These are phyloP conservation scores for Pseudopyricularia cyperi DNA, from an alignment of 2,329 filamentous ascomycete genomes.

Conservation along the genomic window DNA sequence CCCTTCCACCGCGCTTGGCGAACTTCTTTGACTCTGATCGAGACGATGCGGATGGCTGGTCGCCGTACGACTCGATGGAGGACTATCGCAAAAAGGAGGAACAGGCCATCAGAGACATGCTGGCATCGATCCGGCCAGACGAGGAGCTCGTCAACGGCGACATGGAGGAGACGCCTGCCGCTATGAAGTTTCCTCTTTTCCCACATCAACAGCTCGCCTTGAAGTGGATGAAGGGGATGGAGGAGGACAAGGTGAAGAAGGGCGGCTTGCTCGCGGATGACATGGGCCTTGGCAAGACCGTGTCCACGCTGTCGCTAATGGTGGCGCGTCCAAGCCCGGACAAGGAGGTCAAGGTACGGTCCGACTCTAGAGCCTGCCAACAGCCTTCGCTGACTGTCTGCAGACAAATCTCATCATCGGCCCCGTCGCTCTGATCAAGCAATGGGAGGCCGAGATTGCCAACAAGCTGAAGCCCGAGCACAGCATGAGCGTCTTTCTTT, in stretches of 20 bases:
- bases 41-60: conserved; percentile 12
- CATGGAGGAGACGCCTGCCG: conserved; percentile 55
- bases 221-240: conserved; percentile 64
- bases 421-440: conserved; percentile 65
- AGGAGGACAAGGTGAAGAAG: conserved; percentile 54
- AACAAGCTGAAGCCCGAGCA: conserved; percentile 50
- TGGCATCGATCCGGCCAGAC: conserved; percentile 64
- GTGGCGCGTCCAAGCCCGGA: conserved; percentile 50
- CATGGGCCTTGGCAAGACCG: conserved; percentile 77
- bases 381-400: no score
- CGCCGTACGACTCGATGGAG: neutral
- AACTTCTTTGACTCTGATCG: conserved; percentile 20
- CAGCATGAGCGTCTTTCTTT: conserved; percentile 51
- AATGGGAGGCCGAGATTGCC: conserved; percentile 73
- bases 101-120: conserved; percentile 50
- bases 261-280: conserved; percentile 69
- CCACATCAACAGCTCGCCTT: conserved; percentile 71
- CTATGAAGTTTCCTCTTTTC: conserved; percentile 57
- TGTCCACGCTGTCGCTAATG: conserved; percentile 71
- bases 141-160: conserved; percentile 48
- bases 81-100: conserved; percentile 31
- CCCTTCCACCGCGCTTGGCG: conserved; percentile 19
- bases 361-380: neutral
- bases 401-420: conserved; percentile 69
- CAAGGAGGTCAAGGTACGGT: conserved; percentile 24